These are phyloP conservation scores for Lipomyces mesembrius DNA, from an alignment of 805 yeast species.

Conservation along the genomic window DNA sequence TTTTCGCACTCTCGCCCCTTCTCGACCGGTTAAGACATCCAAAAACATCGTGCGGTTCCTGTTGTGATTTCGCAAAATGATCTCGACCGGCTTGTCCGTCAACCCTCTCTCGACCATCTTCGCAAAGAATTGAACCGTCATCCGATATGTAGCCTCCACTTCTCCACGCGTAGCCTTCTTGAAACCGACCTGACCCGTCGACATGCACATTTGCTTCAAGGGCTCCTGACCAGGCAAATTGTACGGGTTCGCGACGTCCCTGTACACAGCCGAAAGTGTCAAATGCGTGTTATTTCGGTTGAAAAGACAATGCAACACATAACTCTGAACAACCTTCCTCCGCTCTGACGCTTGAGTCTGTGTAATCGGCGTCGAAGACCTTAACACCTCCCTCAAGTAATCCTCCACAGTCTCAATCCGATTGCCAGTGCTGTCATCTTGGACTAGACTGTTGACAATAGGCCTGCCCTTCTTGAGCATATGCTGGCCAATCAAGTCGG, in stretches of 20 bases:
- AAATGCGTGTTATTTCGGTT: conserved; percentile 81
- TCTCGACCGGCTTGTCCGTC: conserved; percentile 64
- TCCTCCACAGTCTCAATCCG: conserved; percentile 1
- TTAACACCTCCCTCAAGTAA: not conserved
- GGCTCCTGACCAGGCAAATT: conserved; percentile 74
- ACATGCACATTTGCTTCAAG: conserved; percentile 60
- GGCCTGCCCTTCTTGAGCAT: not conserved
- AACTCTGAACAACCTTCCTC: conserved; percentile 53
- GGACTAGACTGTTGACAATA: not conserved
- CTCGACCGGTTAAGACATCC: conserved; percentile 84
- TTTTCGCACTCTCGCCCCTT: conserved; percentile 73
- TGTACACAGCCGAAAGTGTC: conserved; percentile 68
- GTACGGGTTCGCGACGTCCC: conserved; percentile 68
- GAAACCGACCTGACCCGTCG: conserved; percentile 89
- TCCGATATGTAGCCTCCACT: conserved; percentile 90
- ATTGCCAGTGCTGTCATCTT: not conserved
- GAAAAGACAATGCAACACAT: conserved; percentile 76
- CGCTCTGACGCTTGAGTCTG: conserved; percentile 14
- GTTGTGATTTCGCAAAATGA: conserved; percentile 81
- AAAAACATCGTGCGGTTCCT: conserved; percentile 87
- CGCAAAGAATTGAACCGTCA: conserved; percentile 72
- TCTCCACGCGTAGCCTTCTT: conserved; percentile 88
- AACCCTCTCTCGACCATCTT: conserved; percentile 66
- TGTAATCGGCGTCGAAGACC: conserved; percentile 1
- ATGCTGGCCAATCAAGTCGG: not conserved